phyloP scores from a whole-genome alignment of 2,329 filamentous ascomycete species.

The Aspergillus sp. region DNA sequence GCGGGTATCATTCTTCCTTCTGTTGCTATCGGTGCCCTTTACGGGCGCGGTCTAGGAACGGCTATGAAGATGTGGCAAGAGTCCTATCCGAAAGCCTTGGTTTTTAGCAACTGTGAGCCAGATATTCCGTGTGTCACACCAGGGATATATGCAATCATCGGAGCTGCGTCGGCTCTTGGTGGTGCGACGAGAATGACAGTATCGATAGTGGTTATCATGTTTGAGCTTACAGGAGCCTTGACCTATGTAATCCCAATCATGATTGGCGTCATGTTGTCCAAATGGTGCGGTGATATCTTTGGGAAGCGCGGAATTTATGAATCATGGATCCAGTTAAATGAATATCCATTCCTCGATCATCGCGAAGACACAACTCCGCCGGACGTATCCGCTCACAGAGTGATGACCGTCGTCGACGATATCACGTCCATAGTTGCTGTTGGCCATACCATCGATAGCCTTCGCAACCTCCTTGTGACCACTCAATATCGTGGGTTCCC shows the following conservation, averaged over 20 bases:
- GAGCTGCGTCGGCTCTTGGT: slow-evolving; percentile 87
- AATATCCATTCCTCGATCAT: slow-evolving; percentile 93
- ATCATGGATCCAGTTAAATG: slow-evolving; percentile 93
- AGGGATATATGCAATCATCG: slow-evolving; percentile 93
- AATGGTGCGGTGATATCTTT: slow-evolving; percentile 97
- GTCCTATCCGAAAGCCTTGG: slow-evolving; percentile 68
- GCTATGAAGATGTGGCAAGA: slow-evolving; percentile 83
- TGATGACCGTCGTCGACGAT: slow-evolving; percentile 92
- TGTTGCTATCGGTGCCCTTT: slow-evolving; percentile 89
- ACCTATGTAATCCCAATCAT: slow-evolving; percentile 98
- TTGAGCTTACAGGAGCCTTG: slow-evolving; percentile 91
- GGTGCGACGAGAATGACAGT: slow-evolving; percentile 96
- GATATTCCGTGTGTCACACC: slow-evolving; percentile 86
- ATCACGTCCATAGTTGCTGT: slow-evolving; percentile 81
- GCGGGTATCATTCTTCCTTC: slow-evolving; percentile 94
- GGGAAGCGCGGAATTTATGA: slow-evolving; percentile 93
- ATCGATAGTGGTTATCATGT: slow-evolving; percentile 98
- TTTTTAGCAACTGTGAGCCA: slow-evolving; percentile 76
- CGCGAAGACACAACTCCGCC: slow-evolving; percentile 73
- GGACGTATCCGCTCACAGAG: slow-evolving; percentile 76
- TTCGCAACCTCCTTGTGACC: slow-evolving; percentile 65
- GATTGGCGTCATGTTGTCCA: slow-evolving; percentile 96
- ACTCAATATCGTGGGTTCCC: slow-evolving; percentile 88
- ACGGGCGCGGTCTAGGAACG: slow-evolving; percentile 83
- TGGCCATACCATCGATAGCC: slow-evolving; percentile 76